phyloP scores from a whole-genome alignment of 768 basidiomycete genomes.

The Russula olivacea region DNA sequence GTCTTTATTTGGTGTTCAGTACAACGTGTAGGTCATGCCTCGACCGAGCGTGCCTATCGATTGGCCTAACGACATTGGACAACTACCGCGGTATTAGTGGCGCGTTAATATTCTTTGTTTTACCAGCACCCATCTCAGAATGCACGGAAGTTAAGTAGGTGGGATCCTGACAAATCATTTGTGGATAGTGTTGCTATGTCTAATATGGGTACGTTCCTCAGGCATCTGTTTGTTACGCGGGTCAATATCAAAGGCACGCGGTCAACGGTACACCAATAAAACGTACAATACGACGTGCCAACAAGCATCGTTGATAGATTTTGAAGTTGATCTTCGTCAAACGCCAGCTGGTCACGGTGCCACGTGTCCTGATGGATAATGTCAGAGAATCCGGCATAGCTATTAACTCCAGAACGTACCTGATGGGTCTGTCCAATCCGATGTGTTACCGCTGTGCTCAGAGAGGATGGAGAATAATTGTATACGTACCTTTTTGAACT shows the following conservation, averaged over 20 bases:
- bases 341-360: slow-evolving; percentile 82
- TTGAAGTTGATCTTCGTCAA: slow-evolving; percentile 86
- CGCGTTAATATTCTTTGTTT: slow-evolving; percentile 3
- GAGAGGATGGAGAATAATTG: neutral
- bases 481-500: slow-evolving; percentile 70
- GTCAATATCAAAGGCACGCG: slow-evolving; percentile 7
- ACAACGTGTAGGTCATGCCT: slow-evolving; percentile 21
- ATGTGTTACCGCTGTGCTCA: neutral
- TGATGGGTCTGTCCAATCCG: slow-evolving; percentile 33
- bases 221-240: slow-evolving; percentile 28
- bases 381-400: neutral
- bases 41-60: slow-evolving; percentile 17
- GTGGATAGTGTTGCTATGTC: neutral
- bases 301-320: slow-evolving; percentile 84
- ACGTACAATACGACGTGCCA: slow-evolving; percentile 83
- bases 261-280: slow-evolving; percentile 20
- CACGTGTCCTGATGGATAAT: slow-evolving; percentile 63
- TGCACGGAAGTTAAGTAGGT: neutral
- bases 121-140: neutral
- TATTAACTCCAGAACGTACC: slow-evolving; percentile 23
- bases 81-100: neutral
- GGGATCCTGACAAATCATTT: slow-evolving; percentile 2
- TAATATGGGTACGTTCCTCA: slow-evolving; percentile 2
- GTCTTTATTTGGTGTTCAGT: neutral
- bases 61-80: slow-evolving; percentile 10